Evolutionary conservation across 345 rosid species (phyloP).

Genomic region (Mangifera indica): DNA sequence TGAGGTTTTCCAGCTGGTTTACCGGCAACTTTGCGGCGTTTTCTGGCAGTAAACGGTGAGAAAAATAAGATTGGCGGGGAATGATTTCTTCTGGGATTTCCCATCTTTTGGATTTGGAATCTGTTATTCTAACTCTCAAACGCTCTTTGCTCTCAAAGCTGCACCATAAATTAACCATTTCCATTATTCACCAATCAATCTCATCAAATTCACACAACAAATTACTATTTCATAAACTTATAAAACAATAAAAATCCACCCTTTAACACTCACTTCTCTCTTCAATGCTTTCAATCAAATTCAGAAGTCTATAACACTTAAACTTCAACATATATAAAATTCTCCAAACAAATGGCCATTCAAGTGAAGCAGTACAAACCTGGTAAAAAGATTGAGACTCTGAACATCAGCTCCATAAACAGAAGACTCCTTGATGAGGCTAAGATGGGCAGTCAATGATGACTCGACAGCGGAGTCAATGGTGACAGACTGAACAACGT

Average conservation of each 20-base stretch:
- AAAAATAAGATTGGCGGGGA: background rate
- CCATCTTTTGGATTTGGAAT: conserved; percentile 3
- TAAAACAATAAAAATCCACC: too few species aligned
- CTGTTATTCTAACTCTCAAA: conserved; percentile 8
- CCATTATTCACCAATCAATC: too few species aligned
- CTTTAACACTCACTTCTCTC: too few species aligned
- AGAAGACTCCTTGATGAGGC: conserved; percentile 6
- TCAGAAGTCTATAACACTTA: too few species aligned
- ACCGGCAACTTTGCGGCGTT: background rate
- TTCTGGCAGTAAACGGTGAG: background rate
- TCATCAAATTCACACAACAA: too few species aligned
- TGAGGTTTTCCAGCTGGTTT: background rate
- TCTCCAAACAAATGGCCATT: too few species aligned
- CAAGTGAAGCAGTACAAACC: background rate
- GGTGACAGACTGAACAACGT: background rate
- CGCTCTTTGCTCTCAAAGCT: background rate
- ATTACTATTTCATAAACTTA: too few species aligned
- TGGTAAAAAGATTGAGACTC: background rate
- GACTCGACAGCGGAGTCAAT: background rate
- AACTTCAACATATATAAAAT: too few species aligned
- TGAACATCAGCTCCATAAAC: conserved; percentile 10
- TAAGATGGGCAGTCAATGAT: conserved; percentile 3
- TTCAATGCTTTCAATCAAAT: too few species aligned
- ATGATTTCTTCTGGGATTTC: conserved; percentile 11
- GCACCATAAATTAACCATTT: background rate